These are phyloP conservation scores for Penicillium sp. DNA, from an alignment of 2,329 filamentous ascomycete genomes.

Conservation along the genomic window DNA sequence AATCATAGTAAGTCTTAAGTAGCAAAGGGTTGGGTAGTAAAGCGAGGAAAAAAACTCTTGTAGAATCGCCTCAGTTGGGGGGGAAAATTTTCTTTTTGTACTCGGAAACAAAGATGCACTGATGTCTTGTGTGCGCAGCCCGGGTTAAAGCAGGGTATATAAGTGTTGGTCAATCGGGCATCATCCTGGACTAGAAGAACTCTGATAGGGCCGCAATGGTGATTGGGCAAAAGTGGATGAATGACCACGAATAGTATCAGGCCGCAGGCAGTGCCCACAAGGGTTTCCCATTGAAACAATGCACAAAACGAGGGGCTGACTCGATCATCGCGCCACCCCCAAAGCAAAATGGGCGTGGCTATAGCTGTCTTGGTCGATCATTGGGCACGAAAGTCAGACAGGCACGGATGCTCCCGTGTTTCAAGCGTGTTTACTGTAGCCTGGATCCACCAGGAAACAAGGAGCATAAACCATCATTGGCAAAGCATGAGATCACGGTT, in stretches of 20 bases:
- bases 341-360: background rate
- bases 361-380: background rate
- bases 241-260: slow-evolving; percentile 22
- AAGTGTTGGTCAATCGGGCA: slow-evolving; percentile 26
- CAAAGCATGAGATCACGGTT: background rate
- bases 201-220: slow-evolving; percentile 23
- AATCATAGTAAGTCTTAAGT: slow-evolving; percentile 14
- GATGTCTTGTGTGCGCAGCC: slow-evolving; percentile 10
- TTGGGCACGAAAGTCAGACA: slow-evolving; percentile 13
- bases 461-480: background rate
- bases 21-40: slow-evolving; percentile 8
- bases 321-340: background rate
- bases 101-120: slow-evolving; percentile 15
- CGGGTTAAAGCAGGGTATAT: slow-evolving; percentile 18
- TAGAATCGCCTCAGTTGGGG: slow-evolving; percentile 3
- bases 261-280: background rate
- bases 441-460: background rate
- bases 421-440: background rate
- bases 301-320: background rate
- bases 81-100: slow-evolving; percentile 9
- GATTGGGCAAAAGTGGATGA: slow-evolving; percentile 22
- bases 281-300: background rate
- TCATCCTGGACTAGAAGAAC: slow-evolving; percentile 12
- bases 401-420: slow-evolving; percentile 4
- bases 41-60: slow-evolving; percentile 3